A percentile compares a stretch with the other conserved stretches of the same genome.
Conservation (phyloP, 2,329 filamentous ascomycete species). For the Ambrosiella beaveri region DNA sequence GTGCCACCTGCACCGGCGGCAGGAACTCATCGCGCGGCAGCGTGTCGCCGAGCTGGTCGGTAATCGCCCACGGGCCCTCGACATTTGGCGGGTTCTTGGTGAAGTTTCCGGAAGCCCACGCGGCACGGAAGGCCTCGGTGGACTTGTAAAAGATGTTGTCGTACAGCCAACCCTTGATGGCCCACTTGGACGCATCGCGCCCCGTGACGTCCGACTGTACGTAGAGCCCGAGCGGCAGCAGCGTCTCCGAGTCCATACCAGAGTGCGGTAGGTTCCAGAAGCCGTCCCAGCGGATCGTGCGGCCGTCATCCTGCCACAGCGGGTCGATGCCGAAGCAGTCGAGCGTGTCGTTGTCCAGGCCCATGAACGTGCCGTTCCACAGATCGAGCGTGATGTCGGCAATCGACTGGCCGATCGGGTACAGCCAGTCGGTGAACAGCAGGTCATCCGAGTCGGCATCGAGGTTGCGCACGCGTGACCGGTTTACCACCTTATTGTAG, state of each 20-base stretch:
- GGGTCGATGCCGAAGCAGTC: constrained; percentile 21
- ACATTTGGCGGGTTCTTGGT: constrained; percentile 21
- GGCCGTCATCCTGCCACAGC: constrained; percentile 24
- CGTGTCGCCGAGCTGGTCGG: constrained; percentile 20
- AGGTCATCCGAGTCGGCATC: constrained; percentile 20
- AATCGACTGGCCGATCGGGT: constrained; percentile 21
- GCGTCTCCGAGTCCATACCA: constrained; percentile 19
- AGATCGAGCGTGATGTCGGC: constrained; percentile 27
- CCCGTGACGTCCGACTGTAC: constrained; percentile 27
- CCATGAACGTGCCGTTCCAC: constrained; percentile 22
- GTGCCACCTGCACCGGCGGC: constrained; percentile 22
- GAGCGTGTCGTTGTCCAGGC: constrained; percentile 18
- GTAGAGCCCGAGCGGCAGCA: constrained; percentile 29
- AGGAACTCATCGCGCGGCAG: constrained; percentile 21
- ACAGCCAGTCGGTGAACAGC: constrained; percentile 18
- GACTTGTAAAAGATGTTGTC: constrained; percentile 23
- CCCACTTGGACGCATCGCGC: constrained; percentile 26
- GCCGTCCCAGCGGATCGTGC: constrained; percentile 24
- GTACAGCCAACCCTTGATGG: constrained; percentile 26
- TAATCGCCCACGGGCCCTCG: constrained; percentile 21
- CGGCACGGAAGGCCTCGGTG: constrained; percentile 20
- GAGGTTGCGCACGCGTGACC: constrained; percentile 21
- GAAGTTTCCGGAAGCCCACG: constrained; percentile 24
- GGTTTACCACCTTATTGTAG: constrained; percentile 25
- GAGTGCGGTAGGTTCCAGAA: constrained; percentile 24